Evolutionary conservation across 345 rosid species (phyloP), one percentile per base, ranked within the genome.

Genomic region (Xanthoceras sorbifolium): DNA sequence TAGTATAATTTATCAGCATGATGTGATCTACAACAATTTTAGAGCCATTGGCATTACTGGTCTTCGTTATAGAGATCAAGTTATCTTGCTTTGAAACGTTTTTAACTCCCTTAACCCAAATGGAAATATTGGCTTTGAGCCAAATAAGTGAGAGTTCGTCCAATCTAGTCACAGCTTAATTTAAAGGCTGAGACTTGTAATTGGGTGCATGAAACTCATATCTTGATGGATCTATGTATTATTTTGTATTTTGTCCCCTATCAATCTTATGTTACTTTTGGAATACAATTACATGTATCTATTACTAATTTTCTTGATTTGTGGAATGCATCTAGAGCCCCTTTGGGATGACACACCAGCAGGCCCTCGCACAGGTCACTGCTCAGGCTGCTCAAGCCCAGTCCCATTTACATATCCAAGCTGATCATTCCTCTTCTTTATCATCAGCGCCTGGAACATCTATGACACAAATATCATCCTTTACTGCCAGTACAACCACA

Each of bases 311-410:
- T 52, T 61, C 22, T 32, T 44, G 59, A 55, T 81, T 54, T 62
- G 22, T 67, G 38, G 66, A 73, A 74, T 28, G 18, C 76, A 36
- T 84, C 75, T 50, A 94, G 98, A 90, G 94, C 67, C 55, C 89
- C 62, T 91, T 86, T 71, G 91, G 93, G 59, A 92, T 91, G 91
- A 84, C 93, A 29, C 94, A 91, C 88, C 94, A 94, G 85, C 92
- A 94, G 83, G 93, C 92, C 32, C 77, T 89, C 31, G 94, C 93
- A 5, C 97, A 94, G 85, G 92, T 94, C 59, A 90, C 93, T 38
- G 92, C 94, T 70, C 94, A 91, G 81, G 94, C 97, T 14, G 90
- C 83, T 44, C 94, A 90, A 72, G 83, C 84, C 65, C 81, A 78
- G 71, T 76, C 84, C 42, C 77, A 82, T 7, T 67, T 73, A 72